These are phyloP conservation scores for Coemansia umbellata DNA, from an alignment of 192 early-diverging fungal genomes.

Conservation along the genomic window DNA sequence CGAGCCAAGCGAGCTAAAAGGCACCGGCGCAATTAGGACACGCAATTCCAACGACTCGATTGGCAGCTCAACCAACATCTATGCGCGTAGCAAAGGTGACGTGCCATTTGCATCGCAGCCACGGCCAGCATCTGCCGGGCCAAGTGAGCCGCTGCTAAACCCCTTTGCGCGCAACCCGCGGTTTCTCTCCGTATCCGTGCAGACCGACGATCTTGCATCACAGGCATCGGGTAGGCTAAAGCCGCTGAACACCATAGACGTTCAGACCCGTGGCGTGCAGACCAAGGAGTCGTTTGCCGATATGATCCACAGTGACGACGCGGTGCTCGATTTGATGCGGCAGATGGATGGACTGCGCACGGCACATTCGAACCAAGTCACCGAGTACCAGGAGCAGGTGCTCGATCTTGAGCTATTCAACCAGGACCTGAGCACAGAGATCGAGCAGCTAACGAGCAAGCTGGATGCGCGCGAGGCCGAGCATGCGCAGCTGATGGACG, in stretches of 20 bases:
- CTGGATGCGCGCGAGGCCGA: slow-evolving; percentile 13
- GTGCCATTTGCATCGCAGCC: not conserved
- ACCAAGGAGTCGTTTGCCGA: not conserved
- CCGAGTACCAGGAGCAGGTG: slow-evolving; percentile 49
- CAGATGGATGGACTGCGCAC: slow-evolving; percentile 38
- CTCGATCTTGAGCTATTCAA: slow-evolving; percentile 42
- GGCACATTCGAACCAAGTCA: slow-evolving; percentile 40
- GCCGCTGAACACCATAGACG: not conserved
- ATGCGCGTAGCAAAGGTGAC: not conserved
- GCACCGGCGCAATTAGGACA: not conserved
- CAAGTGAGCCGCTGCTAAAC: no score
- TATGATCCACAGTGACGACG: slow-evolving; percentile 46
- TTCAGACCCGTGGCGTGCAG: slow-evolving; percentile 18
- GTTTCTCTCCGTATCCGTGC: slow-evolving; percentile 20
- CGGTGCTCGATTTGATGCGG: slow-evolving; percentile 45
- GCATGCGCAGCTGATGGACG: slow-evolving; percentile 14
- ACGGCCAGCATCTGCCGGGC: not conserved
- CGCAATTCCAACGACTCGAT: slow-evolving; percentile 19
- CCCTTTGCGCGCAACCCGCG: slow-evolving; percentile 22
- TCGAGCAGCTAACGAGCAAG: slow-evolving; percentile 24
- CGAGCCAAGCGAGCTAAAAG: not conserved
- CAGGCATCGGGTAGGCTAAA: not conserved
- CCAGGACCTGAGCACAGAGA: slow-evolving; percentile 35
- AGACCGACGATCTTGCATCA: slow-evolving; percentile 12
- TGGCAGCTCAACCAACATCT: not conserved